phyloP scores from a whole-genome alignment of 2,329 filamentous ascomycete species.

The Dactylellina cionopaga region DNA sequence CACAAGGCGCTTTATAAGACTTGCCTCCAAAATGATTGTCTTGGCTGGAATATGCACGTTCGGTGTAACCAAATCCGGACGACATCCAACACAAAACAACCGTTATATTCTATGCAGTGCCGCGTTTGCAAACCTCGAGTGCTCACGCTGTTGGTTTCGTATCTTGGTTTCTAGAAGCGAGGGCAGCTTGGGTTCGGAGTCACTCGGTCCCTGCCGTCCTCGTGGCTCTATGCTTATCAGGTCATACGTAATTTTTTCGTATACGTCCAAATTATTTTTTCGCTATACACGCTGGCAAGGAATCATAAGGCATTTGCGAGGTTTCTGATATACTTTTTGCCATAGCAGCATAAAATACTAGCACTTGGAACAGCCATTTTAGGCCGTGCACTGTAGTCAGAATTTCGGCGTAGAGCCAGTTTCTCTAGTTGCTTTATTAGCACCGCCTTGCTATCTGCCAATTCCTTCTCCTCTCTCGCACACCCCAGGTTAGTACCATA shows the following conservation, averaged over 20 bases:
- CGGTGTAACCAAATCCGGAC: conserved; percentile 45
- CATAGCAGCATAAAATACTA: no score
- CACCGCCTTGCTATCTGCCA: no score
- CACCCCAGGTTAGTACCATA: no score
- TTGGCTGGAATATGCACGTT: background rate
- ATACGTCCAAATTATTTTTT: conserved; percentile 5
- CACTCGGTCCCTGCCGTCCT: conserved; percentile 13
- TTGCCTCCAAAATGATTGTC: conserved; percentile 14
- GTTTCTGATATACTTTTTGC: no score
- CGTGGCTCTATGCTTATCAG: background rate
- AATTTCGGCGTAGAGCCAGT: no score
- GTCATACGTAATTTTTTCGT: background rate
- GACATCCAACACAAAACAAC: conserved; percentile 38
- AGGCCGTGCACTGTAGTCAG: no score
- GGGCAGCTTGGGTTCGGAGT: background rate
- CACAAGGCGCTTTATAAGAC: no score
- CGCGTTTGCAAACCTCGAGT: background rate
- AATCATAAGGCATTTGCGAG: no score
- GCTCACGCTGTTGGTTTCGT: background rate
- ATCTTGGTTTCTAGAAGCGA: background rate
- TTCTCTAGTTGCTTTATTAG: no score
- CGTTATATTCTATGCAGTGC: conserved; percentile 19
- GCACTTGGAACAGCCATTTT: no score
- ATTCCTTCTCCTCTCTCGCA: no score
- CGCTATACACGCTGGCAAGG: background rate